Conservation (phyloP, 1,284 basidiomycete species). For the Mycena sp. region DNA sequence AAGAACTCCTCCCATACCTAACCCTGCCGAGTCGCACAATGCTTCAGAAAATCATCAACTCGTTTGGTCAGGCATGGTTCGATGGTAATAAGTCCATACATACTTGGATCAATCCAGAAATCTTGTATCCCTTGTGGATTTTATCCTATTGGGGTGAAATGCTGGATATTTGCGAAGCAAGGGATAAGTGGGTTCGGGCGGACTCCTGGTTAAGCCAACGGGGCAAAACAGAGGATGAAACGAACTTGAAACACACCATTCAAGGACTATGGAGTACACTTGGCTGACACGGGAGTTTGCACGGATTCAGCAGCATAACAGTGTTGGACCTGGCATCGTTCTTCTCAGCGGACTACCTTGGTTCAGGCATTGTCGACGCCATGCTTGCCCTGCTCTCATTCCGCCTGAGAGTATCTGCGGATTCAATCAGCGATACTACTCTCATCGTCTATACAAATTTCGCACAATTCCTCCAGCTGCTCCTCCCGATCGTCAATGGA, state of each 20-base stretch:
- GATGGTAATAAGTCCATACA: constrained; percentile 5
- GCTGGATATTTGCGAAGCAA: constrained; percentile 4
- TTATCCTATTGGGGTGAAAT: not conserved
- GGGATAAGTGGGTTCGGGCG: not conserved
- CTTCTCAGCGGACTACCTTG: constrained; percentile 1
- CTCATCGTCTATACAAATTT: no score
- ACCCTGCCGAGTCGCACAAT: not conserved
- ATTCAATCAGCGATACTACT: no score
- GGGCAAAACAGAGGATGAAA: not conserved
- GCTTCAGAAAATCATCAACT: not conserved
- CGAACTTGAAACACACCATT: not conserved
- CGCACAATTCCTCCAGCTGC: no score
- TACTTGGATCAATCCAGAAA: not conserved
- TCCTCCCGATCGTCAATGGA: no score
- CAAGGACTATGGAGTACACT: not conserved
- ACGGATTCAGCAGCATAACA: not conserved
- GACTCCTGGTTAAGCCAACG: not conserved
- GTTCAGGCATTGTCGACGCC: no score
- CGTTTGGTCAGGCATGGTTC: constrained; percentile 8
- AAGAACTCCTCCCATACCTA: not conserved
- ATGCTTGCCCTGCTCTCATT: no score
- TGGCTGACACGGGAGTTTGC: not conserved
- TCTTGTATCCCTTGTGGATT: constrained; percentile 4
- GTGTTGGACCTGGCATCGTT: not conserved
- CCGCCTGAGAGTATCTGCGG: no score